Percentiles rank a stretch among this genome's conserved stretches.
Conservation (phyloP, 2,329 filamentous ascomycete species). For the Arthrobotrys iridis region DNA sequence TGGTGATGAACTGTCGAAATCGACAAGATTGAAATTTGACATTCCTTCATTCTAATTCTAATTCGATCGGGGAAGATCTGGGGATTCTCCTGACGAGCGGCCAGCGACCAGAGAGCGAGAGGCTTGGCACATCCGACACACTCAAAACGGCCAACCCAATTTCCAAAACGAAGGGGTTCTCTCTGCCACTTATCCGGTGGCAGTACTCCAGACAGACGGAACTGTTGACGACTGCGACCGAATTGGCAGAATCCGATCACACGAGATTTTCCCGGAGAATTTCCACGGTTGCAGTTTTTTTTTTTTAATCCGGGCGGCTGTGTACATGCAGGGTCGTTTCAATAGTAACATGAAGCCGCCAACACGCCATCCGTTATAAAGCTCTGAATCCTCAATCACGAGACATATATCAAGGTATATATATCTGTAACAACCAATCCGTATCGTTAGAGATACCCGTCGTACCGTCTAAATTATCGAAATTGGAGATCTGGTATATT, state of each 20-base stretch:
- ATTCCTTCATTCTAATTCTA: neutral
- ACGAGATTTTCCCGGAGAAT: neutral
- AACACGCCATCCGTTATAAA: no score
- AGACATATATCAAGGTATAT: no score
- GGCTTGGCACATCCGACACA: constrained; percentile 43
- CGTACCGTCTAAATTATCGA: no score
- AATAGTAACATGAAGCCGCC: neutral
- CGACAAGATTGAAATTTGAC: neutral
- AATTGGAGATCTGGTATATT: no score
- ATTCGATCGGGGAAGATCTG: neutral
- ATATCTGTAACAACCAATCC: no score
- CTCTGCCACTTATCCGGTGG: constrained; percentile 29
- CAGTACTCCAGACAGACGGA: neutral
- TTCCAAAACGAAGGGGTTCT: constrained; percentile 47
- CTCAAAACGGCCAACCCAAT: constrained; percentile 44
- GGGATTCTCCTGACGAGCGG: constrained; percentile 1
- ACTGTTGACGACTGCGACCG: neutral
- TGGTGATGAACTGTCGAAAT: neutral
- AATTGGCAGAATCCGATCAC: neutral
- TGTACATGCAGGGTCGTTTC: neutral
- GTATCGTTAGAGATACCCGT: no score
- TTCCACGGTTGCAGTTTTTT: neutral
- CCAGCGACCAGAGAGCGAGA: neutral
- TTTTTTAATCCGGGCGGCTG: neutral
- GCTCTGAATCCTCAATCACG: no score